These are phyloP conservation scores for Apodospora peruviana DNA, from an alignment of 495 filamentous ascomycete species.

Conservation along the genomic window DNA sequence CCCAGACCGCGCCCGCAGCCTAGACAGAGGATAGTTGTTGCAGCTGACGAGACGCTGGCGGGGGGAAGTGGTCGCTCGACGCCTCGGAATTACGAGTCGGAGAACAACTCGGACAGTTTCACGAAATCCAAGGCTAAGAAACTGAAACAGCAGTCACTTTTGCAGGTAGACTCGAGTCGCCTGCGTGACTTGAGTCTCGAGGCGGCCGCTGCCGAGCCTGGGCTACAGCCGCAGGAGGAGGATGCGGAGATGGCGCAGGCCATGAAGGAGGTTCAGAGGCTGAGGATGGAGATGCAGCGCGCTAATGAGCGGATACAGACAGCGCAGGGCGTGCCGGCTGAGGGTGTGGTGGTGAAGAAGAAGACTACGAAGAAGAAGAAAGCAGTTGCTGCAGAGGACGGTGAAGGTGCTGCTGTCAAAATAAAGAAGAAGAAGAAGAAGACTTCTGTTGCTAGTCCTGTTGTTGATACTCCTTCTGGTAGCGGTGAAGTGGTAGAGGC, in stretches of 20 bases:
- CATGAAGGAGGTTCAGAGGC: conserved; percentile 76
- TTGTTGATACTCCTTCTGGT: not conserved
- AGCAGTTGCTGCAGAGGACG: conserved; percentile 3
- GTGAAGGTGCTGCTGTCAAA: conserved; percentile 21
- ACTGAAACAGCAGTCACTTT: conserved; percentile 46
- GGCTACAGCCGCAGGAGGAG: conserved; percentile 51
- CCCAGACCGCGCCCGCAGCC: conserved; percentile 16
- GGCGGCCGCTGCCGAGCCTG: conserved; percentile 17
- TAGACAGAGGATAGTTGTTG: conserved; percentile 52
- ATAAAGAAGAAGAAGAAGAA: conserved; percentile 50
- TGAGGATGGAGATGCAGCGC: conserved; percentile 86
- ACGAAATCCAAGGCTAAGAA: conserved; percentile 35
- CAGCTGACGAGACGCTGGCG: conserved; percentile 54
- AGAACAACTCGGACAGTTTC: conserved; percentile 32
- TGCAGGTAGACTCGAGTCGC: conserved; percentile 81
- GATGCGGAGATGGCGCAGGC: conserved; percentile 81
- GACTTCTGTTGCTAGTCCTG: conserved; percentile 1
- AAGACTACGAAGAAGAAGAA: conserved; percentile 54
- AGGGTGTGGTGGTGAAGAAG: conserved; percentile 71
- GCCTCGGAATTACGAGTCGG: conserved; percentile 41
- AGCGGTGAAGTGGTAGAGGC: not conserved
- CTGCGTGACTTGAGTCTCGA: conserved; percentile 62
- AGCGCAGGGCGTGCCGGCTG: conserved; percentile 60
- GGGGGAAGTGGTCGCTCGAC: conserved; percentile 36
- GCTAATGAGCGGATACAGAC: conserved; percentile 75